A percentile compares a stretch with the other conserved stretches of the same genome.
These are phyloP conservation scores for Suillus americanus DNA, from an alignment of 768 basidiomycete genomes.

Conservation along the genomic window DNA sequence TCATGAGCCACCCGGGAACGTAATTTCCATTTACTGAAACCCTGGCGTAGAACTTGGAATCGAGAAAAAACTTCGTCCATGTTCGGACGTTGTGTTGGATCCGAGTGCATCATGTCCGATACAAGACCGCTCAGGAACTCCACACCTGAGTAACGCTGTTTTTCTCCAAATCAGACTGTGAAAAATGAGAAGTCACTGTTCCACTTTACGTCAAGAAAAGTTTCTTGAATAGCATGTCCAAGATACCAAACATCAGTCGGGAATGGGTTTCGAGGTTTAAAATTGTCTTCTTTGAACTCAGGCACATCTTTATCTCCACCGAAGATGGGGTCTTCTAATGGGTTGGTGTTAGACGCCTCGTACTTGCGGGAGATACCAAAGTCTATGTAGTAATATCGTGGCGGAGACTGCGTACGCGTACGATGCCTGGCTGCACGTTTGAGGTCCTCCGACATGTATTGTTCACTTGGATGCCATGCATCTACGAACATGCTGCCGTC, in stretches of 20 bases:
- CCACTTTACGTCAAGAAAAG: slow-evolving; percentile 31
- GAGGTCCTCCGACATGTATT: not conserved
- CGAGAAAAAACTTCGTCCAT: slow-evolving; percentile 26
- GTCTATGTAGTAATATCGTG: slow-evolving; percentile 37
- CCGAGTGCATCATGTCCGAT: slow-evolving; percentile 32
- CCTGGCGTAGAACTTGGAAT: slow-evolving; percentile 16
- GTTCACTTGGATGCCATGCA: slow-evolving; percentile 23
- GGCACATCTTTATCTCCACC: slow-evolving; percentile 46
- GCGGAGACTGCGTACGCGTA: slow-evolving; percentile 29
- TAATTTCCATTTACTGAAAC: slow-evolving; percentile 15
- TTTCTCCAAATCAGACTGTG: not conserved
- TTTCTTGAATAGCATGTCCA: slow-evolving; percentile 36
- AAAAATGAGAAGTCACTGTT: not conserved
- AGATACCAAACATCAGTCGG: slow-evolving; percentile 44
- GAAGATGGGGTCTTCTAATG: slow-evolving; percentile 27
- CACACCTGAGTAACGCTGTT: not conserved
- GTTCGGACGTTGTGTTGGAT: slow-evolving; percentile 31
- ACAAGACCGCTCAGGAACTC: slow-evolving; percentile 32
- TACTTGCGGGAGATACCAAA: slow-evolving; percentile 37
- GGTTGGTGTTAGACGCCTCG: slow-evolving; percentile 22
- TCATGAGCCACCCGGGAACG: slow-evolving; percentile 29
- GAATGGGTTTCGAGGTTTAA: slow-evolving; percentile 37
- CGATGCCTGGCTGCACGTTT: slow-evolving; percentile 23
- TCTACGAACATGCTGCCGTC: slow-evolving; percentile 29
- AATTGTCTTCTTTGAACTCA: slow-evolving; percentile 29